phyloP scores from a whole-genome alignment of 257 asterid species.

The Solanum stenotomum region DNA sequence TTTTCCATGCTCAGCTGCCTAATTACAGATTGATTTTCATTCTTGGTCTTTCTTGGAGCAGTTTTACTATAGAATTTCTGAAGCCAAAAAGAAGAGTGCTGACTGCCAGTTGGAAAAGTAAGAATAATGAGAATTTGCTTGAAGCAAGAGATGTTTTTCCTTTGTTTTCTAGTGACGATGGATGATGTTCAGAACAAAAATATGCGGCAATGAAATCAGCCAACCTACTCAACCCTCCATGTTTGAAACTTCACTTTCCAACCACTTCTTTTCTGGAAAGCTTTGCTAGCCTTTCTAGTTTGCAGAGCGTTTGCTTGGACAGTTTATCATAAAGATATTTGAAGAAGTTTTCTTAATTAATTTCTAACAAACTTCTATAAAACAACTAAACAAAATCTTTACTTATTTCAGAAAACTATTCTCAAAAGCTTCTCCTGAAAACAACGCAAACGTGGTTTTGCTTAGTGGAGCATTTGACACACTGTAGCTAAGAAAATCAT shows the following conservation, averaged over 20 bases:
- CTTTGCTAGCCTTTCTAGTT: background rate
- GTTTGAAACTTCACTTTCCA: background rate
- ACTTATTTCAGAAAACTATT: background rate
- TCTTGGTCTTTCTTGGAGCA: background rate
- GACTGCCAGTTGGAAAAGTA: background rate
- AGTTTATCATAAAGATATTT: background rate
- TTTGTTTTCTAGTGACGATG: background rate
- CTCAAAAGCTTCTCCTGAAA: background rate
- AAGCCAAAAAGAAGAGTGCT: background rate
- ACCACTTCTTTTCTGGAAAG: background rate
- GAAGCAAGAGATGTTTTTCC: background rate
- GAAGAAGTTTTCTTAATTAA: background rate
- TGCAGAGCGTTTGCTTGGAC: background rate
- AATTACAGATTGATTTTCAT: background rate
- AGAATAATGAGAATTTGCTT: background rate
- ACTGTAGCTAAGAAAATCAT: background rate
- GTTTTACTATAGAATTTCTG: background rate
- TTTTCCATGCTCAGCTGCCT: background rate
- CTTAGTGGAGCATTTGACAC: background rate
- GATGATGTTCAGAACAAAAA: background rate
- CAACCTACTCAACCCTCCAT: background rate
- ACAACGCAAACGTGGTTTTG: background rate
- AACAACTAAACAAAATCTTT: background rate
- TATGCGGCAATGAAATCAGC: background rate
- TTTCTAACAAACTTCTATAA: background rate